These are phyloP conservation scores for Carpinus fangiana DNA, from an alignment of 306 rosid genomes.

Conservation along the genomic window DNA sequence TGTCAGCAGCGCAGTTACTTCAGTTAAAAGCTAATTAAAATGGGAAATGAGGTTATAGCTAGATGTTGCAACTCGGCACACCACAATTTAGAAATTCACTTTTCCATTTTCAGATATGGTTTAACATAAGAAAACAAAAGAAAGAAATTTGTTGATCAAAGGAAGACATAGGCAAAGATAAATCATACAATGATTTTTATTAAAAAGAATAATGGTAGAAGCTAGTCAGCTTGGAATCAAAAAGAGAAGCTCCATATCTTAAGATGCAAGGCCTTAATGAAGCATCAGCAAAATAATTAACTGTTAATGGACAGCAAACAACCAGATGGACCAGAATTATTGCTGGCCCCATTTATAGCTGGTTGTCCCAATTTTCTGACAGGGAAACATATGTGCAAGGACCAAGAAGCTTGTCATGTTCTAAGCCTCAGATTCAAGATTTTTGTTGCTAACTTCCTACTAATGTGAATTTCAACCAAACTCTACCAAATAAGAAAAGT, in stretches of 20 bases:
- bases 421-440: background rate
- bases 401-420: background rate
- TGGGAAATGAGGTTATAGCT: background rate
- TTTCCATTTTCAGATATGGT: background rate
- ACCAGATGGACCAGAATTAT: background rate
- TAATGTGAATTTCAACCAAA: constrained; percentile 17
- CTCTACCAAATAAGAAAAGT: constrained; percentile 14
- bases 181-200: background rate
- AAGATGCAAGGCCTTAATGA: background rate
- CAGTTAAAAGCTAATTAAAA: constrained; percentile 31
- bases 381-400: background rate
- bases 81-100: background rate
- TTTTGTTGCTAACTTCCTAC: constrained; percentile 6
- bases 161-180: background rate
- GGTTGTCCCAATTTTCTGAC: background rate
- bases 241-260: background rate
- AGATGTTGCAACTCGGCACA: background rate
- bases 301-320: constrained; percentile 4
- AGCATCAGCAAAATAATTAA: background rate
- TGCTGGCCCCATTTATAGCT: background rate
- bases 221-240: constrained; percentile 11
- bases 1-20: constrained; percentile 38
- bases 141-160: background rate
- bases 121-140: background rate
- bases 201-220: background rate